Evolutionary conservation across 2,329 filamentous ascomycete genomes (phyloP), one percentile per base, ranked within the genome.

Genomic region (Paecilomyces niveus): DNA sequence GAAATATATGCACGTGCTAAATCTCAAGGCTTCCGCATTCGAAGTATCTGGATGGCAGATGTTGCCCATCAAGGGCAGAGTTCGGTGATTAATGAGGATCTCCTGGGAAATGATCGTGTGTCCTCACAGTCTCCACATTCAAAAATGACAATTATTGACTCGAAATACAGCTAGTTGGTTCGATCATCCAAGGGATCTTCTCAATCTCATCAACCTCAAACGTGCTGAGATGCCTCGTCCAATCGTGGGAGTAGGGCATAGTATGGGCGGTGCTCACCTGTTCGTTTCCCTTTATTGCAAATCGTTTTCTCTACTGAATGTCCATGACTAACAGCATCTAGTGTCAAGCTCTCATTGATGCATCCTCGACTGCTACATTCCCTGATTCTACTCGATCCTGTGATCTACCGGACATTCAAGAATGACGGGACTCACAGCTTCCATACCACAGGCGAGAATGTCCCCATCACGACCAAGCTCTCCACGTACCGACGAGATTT

Each of bases 21-120:
- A 63, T 70, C 74, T 13, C 77, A 81, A 58, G 86, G 85, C 18
- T 84, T 95, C 65, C 80, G 82, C 1, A 90, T 97, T 66, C 84
- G 90, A 58, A 81, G 84, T 61, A 92, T 97, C 65, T 96, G 90
- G 89, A 94, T 96, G 66, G 87, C 90, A 61, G 93, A 97, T 75
- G 85, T 89, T n/a, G 86, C 90, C 31, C 87, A 91, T 70, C 90
- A 97, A 77, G 92, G 92, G 35, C 80, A 85, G 67, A 95, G 89
- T 70, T 85, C 88, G 45, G 78, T 89, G 10, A 70, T 95, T 50
- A 97, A 97, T 71, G 88, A 92, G 73, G 71, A 80, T 49, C 79
- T 81, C 10, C 77, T 96, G 1, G 93, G 92, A 58, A 89, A 96
- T 72, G 92, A 97, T 72, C 91, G 89, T 91, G 78, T 64, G 86